Evolutionary conservation across 441 rosid genomes (phyloP), one percentile per base, ranked within the genome.

Genomic region (Pelargonium cotyledonis): DNA sequence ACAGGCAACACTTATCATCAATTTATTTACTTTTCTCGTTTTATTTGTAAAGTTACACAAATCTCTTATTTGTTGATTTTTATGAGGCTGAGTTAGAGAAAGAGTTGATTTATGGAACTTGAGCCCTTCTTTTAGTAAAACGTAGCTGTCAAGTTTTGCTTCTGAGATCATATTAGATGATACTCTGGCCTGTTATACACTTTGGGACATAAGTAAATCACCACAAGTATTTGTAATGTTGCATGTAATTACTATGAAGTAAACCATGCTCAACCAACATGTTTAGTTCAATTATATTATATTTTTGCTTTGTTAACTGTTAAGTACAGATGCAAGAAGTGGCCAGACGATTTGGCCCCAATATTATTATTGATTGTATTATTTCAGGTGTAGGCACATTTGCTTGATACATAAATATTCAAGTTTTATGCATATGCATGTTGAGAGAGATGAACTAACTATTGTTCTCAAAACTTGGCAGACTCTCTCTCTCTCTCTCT

Each of bases 401-500:
- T n/a, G 46, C 55, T 18, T 18, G 35, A 23, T 61, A 49, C 43
- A 69, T 61, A 8, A 61, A 46, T 63, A 16, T 23, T 40, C 18
- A 16, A 55, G 23, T 55, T 46, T 5, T 23, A 21, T 18, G 0
- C 23, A 51, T 55, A 21, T 21, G 23, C 23, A 21, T 21, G 69
- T 65, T 66, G 66, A 58, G 58, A 41, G 2, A 60, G 19, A 66
- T 58, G n/a, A 61, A 63, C 38, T 44, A 43, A 43, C n/a, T 58
- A 4, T 44, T 55, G 61, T 55, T 55, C 15, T 55, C 26, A 55
- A 18, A 55, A 18, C 61, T 19, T 16, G 26, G 61, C 61, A 55
- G 26, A 16, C 19, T 55, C 23, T 55, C 15, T 15, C 57, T 49
- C 55, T 47, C 15, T 49, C 15, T 12, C 15, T 15, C 15, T 15